Percentiles rank a stretch among this genome's conserved stretches.
These are phyloP conservation scores for Kazachstania kunashirensis DNA, from an alignment of 805 yeast genomes.

Conservation along the genomic window DNA sequence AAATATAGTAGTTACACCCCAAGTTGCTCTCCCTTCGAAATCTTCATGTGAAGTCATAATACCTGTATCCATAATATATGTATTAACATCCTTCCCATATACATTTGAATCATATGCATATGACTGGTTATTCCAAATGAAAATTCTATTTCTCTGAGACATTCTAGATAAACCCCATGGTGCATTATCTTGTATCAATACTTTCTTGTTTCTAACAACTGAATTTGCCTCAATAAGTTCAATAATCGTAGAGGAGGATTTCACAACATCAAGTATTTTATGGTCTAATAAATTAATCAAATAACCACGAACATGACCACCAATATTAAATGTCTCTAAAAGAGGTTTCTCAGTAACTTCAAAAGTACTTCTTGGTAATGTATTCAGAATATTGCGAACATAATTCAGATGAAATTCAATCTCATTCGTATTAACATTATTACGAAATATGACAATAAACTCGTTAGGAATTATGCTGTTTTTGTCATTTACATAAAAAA, in stretches of 20 bases:
- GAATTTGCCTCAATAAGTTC: constrained; percentile 5
- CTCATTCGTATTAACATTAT: not conserved
- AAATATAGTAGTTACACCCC: constrained; percentile 52
- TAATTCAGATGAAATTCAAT: not conserved
- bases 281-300: not conserved
- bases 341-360: not conserved
- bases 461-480: too few species aligned
- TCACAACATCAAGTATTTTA: not conserved
- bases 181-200: constrained; percentile 54
- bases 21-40: constrained; percentile 49
- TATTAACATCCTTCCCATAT: constrained; percentile 60
- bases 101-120: constrained; percentile 60
- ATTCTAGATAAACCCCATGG: constrained; percentile 92
- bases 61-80: constrained; percentile 79
- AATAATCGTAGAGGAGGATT: not conserved
- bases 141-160: constrained; percentile 64
- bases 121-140: constrained; percentile 57
- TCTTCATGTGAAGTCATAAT: constrained; percentile 48
- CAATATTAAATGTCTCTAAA: not conserved
- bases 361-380: too few species aligned
- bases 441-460: not conserved
- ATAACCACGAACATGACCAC: not conserved
- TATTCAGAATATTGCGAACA: too few species aligned
- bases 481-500: too few species aligned
- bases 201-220: not conserved